These are phyloP conservation scores for Solanum piurae DNA, from an alignment of 257 asterid genomes.

Conservation along the genomic window DNA sequence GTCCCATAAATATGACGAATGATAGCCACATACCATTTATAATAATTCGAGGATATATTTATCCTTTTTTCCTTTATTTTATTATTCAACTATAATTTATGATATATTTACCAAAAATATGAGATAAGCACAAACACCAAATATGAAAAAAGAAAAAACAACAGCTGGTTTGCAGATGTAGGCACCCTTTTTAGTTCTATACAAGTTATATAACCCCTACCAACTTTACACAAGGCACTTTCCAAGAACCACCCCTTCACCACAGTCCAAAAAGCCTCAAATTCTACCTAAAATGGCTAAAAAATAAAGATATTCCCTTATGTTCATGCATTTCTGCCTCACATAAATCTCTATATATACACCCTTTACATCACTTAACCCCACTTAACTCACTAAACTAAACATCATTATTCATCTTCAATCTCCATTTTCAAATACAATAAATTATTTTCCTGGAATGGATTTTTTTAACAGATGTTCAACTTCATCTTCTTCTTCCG, in stretches of 20 bases:
- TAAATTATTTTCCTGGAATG: slow-evolving; percentile 6
- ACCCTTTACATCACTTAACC: slow-evolving; percentile 1
- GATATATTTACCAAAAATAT: neutral
- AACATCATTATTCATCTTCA: neutral
- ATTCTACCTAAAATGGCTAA: slow-evolving; percentile 9
- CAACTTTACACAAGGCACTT: slow-evolving; percentile 50
- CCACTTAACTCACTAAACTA: neutral
- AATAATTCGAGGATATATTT: too few species aligned
- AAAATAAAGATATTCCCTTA: slow-evolving; percentile 5
- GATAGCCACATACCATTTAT: too few species aligned
- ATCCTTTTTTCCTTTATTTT: neutral
- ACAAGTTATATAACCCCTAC: slow-evolving; percentile 21
- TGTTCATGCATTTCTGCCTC: slow-evolving; percentile 27
- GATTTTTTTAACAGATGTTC: slow-evolving; percentile 37
- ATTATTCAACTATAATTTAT: neutral
- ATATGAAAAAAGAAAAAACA: neutral
- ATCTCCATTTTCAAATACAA: neutral
- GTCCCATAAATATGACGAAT: too few species aligned
- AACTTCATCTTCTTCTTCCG: slow-evolving; percentile 37
- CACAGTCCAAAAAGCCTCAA: slow-evolving; percentile 1
- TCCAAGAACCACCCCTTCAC: slow-evolving; percentile 44
- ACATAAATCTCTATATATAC: slow-evolving; percentile 11
- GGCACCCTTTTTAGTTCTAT: slow-evolving; percentile 1
- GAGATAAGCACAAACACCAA: neutral
- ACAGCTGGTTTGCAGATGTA: slow-evolving; percentile 12